These are phyloP conservation scores for Leucocoprinus birnbaumii DNA, from an alignment of 768 basidiomycete genomes.

Conservation along the genomic window DNA sequence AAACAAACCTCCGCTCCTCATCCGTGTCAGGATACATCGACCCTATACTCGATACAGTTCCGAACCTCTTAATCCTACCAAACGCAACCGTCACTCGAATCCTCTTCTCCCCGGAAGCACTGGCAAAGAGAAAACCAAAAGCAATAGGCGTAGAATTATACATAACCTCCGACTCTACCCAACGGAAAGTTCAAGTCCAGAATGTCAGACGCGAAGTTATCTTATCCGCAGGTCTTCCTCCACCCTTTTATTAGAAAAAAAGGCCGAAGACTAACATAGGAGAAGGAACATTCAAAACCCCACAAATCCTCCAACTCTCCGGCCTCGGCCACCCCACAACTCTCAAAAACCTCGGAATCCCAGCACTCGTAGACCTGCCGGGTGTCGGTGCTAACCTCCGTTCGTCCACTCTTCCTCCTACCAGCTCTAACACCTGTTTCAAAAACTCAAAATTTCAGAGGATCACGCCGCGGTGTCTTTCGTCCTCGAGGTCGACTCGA, in stretches of 20 bases:
- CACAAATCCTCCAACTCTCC: slow-evolving; percentile 22
- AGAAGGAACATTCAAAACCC: slow-evolving; percentile 17
- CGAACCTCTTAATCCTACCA: slow-evolving; percentile 23
- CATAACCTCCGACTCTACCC: neutral
- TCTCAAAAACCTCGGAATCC: slow-evolving; percentile 3
- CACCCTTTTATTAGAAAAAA: neutral
- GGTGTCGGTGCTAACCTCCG: slow-evolving; percentile 11
- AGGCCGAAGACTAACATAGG: neutral
- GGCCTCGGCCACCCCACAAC: slow-evolving; percentile 8
- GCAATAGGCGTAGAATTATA: slow-evolving; percentile 4
- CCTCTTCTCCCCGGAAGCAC: neutral
- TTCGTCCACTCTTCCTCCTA: neutral
- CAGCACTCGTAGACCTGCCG: slow-evolving; percentile 7
- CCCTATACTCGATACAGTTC: slow-evolving; percentile 19
- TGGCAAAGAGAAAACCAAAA: neutral
- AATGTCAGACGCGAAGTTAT: slow-evolving; percentile 40
- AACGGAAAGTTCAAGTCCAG: neutral
- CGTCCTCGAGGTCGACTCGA: neutral
- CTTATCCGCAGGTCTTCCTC: slow-evolving; percentile 42
- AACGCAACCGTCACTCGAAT: slow-evolving; percentile 16
- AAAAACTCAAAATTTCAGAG: neutral
- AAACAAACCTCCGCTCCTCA: slow-evolving; percentile 22
- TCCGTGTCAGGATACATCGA: slow-evolving; percentile 23
- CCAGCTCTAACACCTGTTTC: neutral
- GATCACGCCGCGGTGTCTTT: slow-evolving; percentile 8